Percentiles rank a stretch among this genome's conserved stretches.
Evolutionary conservation across 371 early-diverging fungal species (phyloP).

Genomic region (Nematocida displodere): DNA sequence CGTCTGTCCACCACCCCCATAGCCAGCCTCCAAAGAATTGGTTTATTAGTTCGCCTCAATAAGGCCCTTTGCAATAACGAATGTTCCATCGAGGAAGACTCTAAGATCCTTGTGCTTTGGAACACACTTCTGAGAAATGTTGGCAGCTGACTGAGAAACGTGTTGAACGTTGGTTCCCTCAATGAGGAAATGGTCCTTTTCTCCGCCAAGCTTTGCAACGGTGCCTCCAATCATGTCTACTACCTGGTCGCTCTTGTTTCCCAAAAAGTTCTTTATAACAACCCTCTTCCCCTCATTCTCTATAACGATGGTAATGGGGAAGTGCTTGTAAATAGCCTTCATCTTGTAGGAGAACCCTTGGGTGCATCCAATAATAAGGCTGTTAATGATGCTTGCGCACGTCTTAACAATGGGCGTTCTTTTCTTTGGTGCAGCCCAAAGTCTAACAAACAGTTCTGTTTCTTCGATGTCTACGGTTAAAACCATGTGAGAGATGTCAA

Average conservation of each 20-base stretch:
- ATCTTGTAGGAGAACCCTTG: slow-evolving; percentile 97
- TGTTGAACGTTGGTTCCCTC: slow-evolving; percentile 87
- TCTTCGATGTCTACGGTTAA: slow-evolving; percentile 75
- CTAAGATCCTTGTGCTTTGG: slow-evolving; percentile 91
- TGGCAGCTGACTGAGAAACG: slow-evolving; percentile 89
- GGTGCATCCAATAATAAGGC: slow-evolving; percentile 95
- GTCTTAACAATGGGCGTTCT: slow-evolving; percentile 94
- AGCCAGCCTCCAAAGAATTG: neutral
- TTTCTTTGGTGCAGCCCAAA: slow-evolving; percentile 94
- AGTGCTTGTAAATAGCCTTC: slow-evolving; percentile 98
- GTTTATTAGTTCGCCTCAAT: no score
- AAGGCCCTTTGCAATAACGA: slow-evolving; percentile 60
- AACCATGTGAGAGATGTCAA: slow-evolving; percentile 85
- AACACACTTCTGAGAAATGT: slow-evolving; percentile 75
- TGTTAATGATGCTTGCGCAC: slow-evolving; percentile 84
- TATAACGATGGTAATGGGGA: slow-evolving; percentile 95
- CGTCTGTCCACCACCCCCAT: neutral
- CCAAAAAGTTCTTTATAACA: slow-evolving; percentile 96
- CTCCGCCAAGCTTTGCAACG: slow-evolving; percentile 72
- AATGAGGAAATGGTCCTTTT: slow-evolving; percentile 91
- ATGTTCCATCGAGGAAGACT: slow-evolving; percentile 94
- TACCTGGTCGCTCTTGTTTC: slow-evolving; percentile 84
- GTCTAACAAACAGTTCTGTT: slow-evolving; percentile 71
- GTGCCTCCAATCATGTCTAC: slow-evolving; percentile 81
- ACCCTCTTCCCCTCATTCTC: slow-evolving; percentile 70